Percentiles rank a stretch among this genome's conserved stretches.
These are phyloP conservation scores for Candida glucosophila DNA, from an alignment of 1,139 yeast species.

Conservation along the genomic window DNA sequence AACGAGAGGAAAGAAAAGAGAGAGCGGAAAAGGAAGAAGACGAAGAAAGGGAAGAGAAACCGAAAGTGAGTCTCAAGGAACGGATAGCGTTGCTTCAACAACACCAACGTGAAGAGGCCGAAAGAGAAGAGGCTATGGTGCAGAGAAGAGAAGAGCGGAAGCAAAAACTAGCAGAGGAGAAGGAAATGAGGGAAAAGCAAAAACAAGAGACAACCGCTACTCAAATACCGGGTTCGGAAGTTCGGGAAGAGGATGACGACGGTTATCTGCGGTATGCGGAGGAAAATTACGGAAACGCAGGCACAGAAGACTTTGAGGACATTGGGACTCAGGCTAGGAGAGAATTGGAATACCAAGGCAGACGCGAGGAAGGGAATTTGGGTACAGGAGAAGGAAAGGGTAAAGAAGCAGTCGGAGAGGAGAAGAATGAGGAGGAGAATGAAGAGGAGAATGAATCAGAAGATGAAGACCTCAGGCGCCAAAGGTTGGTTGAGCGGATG, in stretches of 20 bases:
- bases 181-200: constrained; percentile 12
- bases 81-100: constrained; percentile 78
- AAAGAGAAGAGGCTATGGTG: constrained; percentile 56
- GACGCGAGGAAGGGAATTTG: constrained; percentile 4
- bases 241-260: constrained; percentile 3
- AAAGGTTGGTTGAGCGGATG: constrained; percentile 85
- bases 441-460: constrained; percentile 35
- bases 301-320: constrained; percentile 1
- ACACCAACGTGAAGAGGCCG: constrained; percentile 75
- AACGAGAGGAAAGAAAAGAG: constrained; percentile 10
- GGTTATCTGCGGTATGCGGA: constrained; percentile 1
- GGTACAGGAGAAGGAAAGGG: constrained; percentile 9
- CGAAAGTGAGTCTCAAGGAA: constrained; percentile 77
- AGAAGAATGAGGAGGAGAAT: constrained; percentile 13
- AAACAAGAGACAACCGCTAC: constrained; percentile 4
- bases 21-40: constrained; percentile 6
- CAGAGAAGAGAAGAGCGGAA: constrained; percentile 51
- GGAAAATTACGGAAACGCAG: constrained; percentile 2
- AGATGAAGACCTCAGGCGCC: constrained; percentile 72
- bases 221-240: constrained; percentile 2
- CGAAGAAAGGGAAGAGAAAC: constrained; percentile 40
- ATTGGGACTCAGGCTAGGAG: background rate
- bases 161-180: constrained; percentile 31
- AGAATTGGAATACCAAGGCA: constrained; percentile 3
- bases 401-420: constrained; percentile 5